Conservation (phyloP, 345 rosid genomes). For the Hibiscus syriacus region DNA sequence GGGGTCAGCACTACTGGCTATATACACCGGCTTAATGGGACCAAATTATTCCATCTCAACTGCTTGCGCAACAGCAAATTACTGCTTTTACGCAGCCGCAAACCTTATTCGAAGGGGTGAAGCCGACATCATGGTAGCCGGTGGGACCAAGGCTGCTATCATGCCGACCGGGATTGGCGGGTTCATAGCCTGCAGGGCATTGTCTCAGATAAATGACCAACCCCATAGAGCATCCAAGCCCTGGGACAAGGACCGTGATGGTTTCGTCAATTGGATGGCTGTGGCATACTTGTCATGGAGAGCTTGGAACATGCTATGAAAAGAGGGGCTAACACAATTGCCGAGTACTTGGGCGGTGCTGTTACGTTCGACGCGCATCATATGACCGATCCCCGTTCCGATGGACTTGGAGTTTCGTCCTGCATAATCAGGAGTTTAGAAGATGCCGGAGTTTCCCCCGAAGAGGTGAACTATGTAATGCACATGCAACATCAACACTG, state of each 20-base stretch:
- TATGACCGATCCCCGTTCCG: constrained; percentile 55
- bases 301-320: constrained; percentile 64
- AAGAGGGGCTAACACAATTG: constrained; percentile 60
- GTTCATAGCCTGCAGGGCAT: constrained; percentile 54
- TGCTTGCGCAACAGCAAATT: constrained; percentile 60
- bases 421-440: constrained; percentile 54
- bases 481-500: constrained; percentile 68
- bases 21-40: constrained; percentile 58
- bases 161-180: constrained; percentile 47
- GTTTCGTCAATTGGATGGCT: constrained; percentile 62
- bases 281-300: constrained; percentile 66
- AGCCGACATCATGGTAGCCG: constrained; percentile 53
- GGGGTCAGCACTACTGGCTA: constrained; percentile 66
- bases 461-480: constrained; percentile 74
- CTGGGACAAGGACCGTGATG: constrained; percentile 61
- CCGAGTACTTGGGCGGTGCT: constrained; percentile 62
- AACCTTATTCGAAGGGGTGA: constrained; percentile 66
- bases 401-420: constrained; percentile 56
- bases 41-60: constrained; percentile 65
- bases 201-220: constrained; percentile 50
- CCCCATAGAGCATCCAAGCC: constrained; percentile 54
- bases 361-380: constrained; percentile 66
- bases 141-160: constrained; percentile 63
- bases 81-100: constrained; percentile 50
- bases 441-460: constrained; percentile 66